Evolutionary conservation across 306 rosid genomes (phyloP), one percentile per base, ranked within the genome.

Genomic region (Ormosia semicastrata): DNA sequence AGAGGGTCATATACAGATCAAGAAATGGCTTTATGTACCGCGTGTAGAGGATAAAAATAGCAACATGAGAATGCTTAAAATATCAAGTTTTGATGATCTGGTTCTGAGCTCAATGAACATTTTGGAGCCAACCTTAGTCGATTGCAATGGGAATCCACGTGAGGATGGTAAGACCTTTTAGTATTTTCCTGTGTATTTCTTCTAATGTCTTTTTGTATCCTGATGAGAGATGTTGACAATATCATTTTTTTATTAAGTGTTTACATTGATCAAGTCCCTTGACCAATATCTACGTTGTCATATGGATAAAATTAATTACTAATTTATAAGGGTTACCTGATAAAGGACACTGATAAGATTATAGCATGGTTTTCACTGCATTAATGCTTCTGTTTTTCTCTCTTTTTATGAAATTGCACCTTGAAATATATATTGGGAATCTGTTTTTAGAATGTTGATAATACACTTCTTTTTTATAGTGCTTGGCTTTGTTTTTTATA

Each of bases 21-120:
- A 73, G 81, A 91, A 87, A 76, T 85, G 74, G 82, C 92, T 80
- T 71, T 80, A 85, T 81, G 92, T 92, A 56, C 94, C 94, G 5
- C 87, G 91, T 0, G 92, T 92, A 73, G 97, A 90, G 90, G 94
- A 92, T 80, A 90, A 85, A 86, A 90, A 92, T 59, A 85, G 94
- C 77, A 85, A 90, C 81, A 90, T 92, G 94, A 83, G 86, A 64
- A 90, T 92, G 97, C 86, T 92, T 58, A 82, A 81, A 79, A 84
- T 92, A 64, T 88, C 92, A 52, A 52, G 89, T 44, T 40, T 82
- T 29, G 92, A 90, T 80, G 94, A 92, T 84, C 88, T 92, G 56
- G 82, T 92, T 76, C 90, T 86, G 7, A 92, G 87, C 60, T 90
- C 94, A 12, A 90, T 90, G 91, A 78, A 92, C 71, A 90, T 92